Conservation (phyloP, 495 filamentous ascomycete genomes). For the Penicillium longicatenatum region DNA sequence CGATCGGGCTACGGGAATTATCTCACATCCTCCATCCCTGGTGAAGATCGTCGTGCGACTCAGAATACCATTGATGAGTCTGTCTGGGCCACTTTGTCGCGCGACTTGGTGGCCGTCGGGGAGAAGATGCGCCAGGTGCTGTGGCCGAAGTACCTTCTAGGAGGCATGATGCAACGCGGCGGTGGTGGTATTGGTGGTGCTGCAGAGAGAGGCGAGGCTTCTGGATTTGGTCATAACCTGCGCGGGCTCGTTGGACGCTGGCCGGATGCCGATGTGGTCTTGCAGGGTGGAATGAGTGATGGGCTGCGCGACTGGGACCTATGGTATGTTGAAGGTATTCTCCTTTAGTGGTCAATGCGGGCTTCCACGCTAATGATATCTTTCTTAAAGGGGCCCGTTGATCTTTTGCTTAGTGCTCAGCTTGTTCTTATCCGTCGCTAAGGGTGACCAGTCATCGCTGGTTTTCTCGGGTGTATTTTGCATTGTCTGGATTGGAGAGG, state of each 20-base stretch:
- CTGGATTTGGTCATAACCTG: conserved; percentile 63
- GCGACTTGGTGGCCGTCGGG: conserved; percentile 92
- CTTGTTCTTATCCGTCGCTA: conserved; percentile 79
- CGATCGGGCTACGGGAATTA: conserved; percentile 53
- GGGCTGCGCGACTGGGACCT: conserved; percentile 95
- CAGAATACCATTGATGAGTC: conserved; percentile 95
- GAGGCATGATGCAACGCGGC: conserved; percentile 61
- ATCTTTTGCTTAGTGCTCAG: conserved; percentile 89
- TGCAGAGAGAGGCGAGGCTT: conserved; percentile 63
- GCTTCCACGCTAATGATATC: conserved; percentile 5
- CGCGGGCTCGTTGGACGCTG: conserved; percentile 66
- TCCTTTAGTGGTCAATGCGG: not conserved
- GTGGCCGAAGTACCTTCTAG: conserved; percentile 91
- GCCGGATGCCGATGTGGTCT: conserved; percentile 69
- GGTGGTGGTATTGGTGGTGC: conserved; percentile 72
- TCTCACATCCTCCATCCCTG: conserved; percentile 85
- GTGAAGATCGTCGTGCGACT: conserved; percentile 91
- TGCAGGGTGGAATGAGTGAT: conserved; percentile 81
- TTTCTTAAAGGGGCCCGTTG: conserved; percentile 68
- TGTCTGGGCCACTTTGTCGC: conserved; percentile 91
- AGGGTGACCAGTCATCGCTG: conserved; percentile 73
- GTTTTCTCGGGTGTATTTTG: conserved; percentile 97
- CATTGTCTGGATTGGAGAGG: conserved; percentile 95
- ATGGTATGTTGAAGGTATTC: conserved; percentile 56
- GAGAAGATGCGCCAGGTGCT: conserved; percentile 98